Conservation (phyloP, 345 rosid species). For the Citrus mangshanensis region DNA sequence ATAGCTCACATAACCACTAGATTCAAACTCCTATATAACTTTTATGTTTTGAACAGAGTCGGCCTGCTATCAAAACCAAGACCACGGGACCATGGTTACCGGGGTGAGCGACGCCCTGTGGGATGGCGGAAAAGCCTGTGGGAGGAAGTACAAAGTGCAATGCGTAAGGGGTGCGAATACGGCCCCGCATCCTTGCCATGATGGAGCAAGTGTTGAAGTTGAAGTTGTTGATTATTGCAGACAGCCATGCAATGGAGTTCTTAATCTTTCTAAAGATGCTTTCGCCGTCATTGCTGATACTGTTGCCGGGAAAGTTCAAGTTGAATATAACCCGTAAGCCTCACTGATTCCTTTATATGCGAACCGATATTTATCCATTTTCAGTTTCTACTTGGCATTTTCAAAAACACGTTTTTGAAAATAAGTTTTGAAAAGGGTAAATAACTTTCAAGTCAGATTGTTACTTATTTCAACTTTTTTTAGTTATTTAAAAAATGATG, state of each 20-base stretch:
- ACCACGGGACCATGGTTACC: conserved; percentile 37
- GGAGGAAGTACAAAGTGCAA: conserved; percentile 32
- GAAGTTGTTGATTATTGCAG: conserved; percentile 43
- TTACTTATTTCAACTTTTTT: no score
- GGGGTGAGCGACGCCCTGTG: conserved; percentile 51
- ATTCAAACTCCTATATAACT: no score
- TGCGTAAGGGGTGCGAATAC: conserved; percentile 36
- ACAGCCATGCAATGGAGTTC: conserved; percentile 26
- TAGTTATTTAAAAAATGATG: no score
- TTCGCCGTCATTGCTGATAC: conserved; percentile 42
- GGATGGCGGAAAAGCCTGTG: conserved; percentile 42
- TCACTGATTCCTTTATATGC: no score
- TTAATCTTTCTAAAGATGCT: conserved; percentile 49
- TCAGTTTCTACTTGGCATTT: no score
- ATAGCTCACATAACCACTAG: no score
- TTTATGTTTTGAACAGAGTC: conserved; percentile 29
- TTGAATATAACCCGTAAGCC: conserved; percentile 15
- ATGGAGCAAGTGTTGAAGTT: conserved; percentile 28
- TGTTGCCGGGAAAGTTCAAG: conserved; percentile 36
- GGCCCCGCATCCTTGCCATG: conserved; percentile 39
- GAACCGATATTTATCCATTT: no score
- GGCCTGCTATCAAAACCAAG: conserved; percentile 22
- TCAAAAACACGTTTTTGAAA: no score
- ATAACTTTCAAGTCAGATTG: no score
- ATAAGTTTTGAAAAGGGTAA: no score